Base-by-base conservation (phyloP, 2,329 filamentous ascomycete species). In the Alternaria gansuensis region DNA sequence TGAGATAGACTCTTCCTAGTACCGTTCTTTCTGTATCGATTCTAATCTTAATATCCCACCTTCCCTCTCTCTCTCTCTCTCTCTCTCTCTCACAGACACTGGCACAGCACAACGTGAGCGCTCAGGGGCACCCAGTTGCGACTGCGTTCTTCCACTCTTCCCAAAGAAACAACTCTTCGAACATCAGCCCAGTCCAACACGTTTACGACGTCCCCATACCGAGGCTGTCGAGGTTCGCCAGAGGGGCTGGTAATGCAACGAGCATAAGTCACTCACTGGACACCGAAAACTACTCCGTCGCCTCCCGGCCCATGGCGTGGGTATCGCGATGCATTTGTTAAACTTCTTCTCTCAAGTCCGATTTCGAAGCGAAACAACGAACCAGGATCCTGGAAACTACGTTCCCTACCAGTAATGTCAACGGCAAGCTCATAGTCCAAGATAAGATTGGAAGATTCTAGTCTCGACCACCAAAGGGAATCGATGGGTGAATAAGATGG, bases 401-500 rank as follows among this genome's bases (percentile, higher is more conserved):
- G 17, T 44, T 14, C n/a, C 17, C 39, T 26, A 29, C 26, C 45
- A 33, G 36, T 64, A 57, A 54, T 37, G 50, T 28, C 13, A 21
- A 49, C 39, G 23, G 55, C 43, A 39, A n/a, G 14, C 9, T 36
- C 3, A 5, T 29, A 14, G n/a, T 23, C 14, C 17, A 21, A 14
- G 9, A 28, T 9, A 26, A 48, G 9, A 33, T 17, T 26, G 34
- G 14, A 51, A 24, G 17, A 5, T 34, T 24, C 11, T 8, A 9
- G n/a, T 40, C 26, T 40, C 17, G 13, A 21, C 17, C 23, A 26
- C 44, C 24, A 44, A 60, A 37, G 5, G 28, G 14, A 29, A 26
- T n/a, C 17, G 40, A 29, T 52, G 28, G 34, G 44, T 53, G 57
- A 65, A 59, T 13, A 51, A 28, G 2, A 75, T 76, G 73, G 64